Percentiles rank a stretch among this genome's conserved stretches.
Evolutionary conservation across 148 eudicot genomes (phyloP).

Genomic region (Nepenthes mirabilis): DNA sequence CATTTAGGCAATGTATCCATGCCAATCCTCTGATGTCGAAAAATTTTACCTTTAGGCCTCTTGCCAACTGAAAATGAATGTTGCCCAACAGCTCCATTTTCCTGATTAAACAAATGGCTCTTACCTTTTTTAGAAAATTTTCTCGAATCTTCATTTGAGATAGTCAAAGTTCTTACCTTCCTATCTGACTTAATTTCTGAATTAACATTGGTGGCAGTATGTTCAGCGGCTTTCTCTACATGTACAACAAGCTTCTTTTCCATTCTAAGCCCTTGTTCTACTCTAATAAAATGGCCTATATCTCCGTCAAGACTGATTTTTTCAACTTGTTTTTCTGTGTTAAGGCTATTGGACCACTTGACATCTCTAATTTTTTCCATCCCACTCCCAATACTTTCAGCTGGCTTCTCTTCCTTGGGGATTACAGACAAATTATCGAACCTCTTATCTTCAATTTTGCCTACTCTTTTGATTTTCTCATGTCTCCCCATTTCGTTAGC

Average conservation of each 20-base stretch:
- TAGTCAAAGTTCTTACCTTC: constrained; percentile 10
- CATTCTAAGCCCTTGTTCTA: constrained; percentile 4
- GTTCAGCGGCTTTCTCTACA: constrained; percentile 11
- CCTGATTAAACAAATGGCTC: not conserved
- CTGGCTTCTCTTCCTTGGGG: constrained; percentile 12
- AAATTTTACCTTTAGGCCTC: constrained; percentile 15
- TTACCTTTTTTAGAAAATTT: too few species aligned
- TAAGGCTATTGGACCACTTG: not conserved
- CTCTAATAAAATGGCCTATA: not conserved
- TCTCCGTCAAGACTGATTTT: too few species aligned
- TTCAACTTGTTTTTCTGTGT: not conserved
- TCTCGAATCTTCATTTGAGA: constrained; percentile 11
- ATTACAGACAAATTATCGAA: constrained; percentile 1
- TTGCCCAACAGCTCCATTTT: not conserved
- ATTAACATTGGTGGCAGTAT: constrained; percentile 5
- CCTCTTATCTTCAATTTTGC: constrained; percentile 2
- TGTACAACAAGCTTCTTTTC: constrained; percentile 17
- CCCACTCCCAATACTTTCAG: not conserved
- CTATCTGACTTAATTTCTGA: constrained; percentile 9
- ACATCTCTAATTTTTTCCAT: constrained; percentile 7
- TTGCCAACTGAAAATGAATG: constrained; percentile 2
- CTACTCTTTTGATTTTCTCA: constrained; percentile 1
- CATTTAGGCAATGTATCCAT: too few species aligned
- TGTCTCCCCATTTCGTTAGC: constrained; percentile 6
- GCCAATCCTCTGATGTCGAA: not conserved